Evolutionary conservation across 2,329 filamentous ascomycete genomes (phyloP), one percentile per base, ranked within the genome.

Genomic region (Periglandula ipomoeae): DNA sequence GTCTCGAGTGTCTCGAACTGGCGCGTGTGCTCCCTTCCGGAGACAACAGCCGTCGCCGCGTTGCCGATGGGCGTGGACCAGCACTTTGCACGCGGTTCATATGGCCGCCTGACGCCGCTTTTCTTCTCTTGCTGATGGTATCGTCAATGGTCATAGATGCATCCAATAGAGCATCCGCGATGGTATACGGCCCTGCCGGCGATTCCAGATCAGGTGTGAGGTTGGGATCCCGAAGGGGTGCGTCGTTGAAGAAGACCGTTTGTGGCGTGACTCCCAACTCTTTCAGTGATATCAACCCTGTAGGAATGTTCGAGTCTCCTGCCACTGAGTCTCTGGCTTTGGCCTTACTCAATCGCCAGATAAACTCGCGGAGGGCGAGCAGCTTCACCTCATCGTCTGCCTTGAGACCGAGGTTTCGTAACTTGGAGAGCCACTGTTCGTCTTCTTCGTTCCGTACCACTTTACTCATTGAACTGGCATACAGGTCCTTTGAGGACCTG

Each of bases 161-260:
- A 65, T 97, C 93, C 26, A 95, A 73, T 15, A 97, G 72, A 5
- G 93, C 93, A 66, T 97, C 91, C 3, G 87, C 82, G 55, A 97
- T 93, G 0, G 89, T 95, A 56, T 88, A 86, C 5, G 81, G 78
- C 9, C 67, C 70, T 1, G 55, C 42, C 2, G 62, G 62, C 8
- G 57, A 57, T 11, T 65, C 62, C 11, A 67, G 53, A 19, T 68
- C 59, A 4, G 58, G 58, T 1, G 56, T 47, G 6, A 59, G 53
- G 50, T 62, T 72, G 50, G 66, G 53, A 15, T 68, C 65, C 20
- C 71, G 73, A 9, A 81, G 67, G 8, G 79, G 75, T 35, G 81
- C 79, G 48, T 90, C 89, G 56, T 96, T 89, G 59, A 97, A 97
- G 61, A 97, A 85, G 1, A 98, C 84, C 0, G 88, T 97, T 61